Evolutionary conservation across 176 grass and related monocot species (phyloP).

Genomic region (Chloris gayana): DNA sequence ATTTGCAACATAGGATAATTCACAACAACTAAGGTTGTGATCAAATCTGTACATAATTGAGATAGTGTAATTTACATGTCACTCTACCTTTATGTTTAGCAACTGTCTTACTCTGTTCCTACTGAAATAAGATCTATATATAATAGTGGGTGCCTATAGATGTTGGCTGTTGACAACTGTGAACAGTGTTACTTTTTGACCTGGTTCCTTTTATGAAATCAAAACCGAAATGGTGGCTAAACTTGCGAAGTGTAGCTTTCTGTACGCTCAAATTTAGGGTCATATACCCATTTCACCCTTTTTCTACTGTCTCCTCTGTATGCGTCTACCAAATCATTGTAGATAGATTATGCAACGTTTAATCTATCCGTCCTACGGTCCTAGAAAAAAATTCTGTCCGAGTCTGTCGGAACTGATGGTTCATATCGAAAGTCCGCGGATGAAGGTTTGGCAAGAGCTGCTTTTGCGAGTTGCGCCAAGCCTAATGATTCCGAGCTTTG

Average conservation of each 20-base stretch:
- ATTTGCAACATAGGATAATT: background rate
- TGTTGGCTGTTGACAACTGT: background rate
- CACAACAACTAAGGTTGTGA: background rate
- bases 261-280: background rate
- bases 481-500: background rate
- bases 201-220: background rate
- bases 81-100: background rate
- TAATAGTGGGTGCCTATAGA: background rate
- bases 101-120: background rate
- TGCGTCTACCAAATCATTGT: background rate
- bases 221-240: background rate
- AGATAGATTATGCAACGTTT: background rate
- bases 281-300: background rate
- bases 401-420: background rate
- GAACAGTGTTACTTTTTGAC: background rate
- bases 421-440: background rate
- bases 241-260: background rate
- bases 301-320: background rate
- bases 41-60: conserved; percentile 43
- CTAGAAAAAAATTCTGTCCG: too few relatives aligned
- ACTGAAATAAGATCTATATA: conserved; percentile 19
- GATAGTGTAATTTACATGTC: conserved; percentile 9
- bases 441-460: background rate
- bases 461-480: background rate
- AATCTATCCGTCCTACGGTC: background rate